A percentile compares a stretch with the other conserved stretches of the same genome.
These are phyloP conservation scores for Panus rudis DNA, from an alignment of 768 basidiomycete species.

Conservation along the genomic window DNA sequence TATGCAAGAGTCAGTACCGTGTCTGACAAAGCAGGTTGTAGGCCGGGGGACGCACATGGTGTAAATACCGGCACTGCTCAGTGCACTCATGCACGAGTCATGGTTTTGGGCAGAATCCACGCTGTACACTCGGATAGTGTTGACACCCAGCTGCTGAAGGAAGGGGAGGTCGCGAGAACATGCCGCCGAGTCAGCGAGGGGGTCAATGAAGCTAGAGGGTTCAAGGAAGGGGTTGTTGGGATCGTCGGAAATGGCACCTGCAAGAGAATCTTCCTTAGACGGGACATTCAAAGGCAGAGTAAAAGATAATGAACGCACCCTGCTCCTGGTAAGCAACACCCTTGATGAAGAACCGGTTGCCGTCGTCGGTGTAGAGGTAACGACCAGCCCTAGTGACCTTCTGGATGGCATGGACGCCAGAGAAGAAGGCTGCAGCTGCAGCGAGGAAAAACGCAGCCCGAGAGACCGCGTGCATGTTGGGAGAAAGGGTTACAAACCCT, in stretches of 20 bases:
- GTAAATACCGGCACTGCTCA: conserved; percentile 80
- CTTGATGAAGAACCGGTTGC: conserved; percentile 82
- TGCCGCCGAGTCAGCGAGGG: conserved; percentile 56
- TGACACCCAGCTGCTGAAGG: conserved; percentile 70
- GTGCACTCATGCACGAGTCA: conserved; percentile 74
- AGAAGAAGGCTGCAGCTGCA: conserved; percentile 34
- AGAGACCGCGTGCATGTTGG: conserved; percentile 21
- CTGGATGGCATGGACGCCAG: conserved; percentile 58
- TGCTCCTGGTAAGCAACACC: conserved; percentile 82
- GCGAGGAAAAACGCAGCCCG: conserved; percentile 25
- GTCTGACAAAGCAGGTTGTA: conserved; percentile 2
- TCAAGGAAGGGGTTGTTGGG: conserved; percentile 58
- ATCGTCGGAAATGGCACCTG: conserved; percentile 34
- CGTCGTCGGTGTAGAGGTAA: conserved; percentile 74
- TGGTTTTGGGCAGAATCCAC: conserved; percentile 81
- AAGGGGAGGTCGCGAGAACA: conserved; percentile 78
- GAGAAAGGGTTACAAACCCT: too few species aligned
- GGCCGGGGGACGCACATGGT: conserved; percentile 55
- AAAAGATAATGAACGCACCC: conserved; percentile 39
- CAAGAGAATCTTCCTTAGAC: neutral
- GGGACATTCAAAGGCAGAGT: too few species aligned
- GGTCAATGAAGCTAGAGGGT: conserved; percentile 74
- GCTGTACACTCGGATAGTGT: conserved; percentile 80
- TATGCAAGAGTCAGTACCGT: conserved; percentile 26
- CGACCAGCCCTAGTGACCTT: conserved; percentile 64